Percentiles rank a stretch among this genome's conserved stretches.
These are phyloP conservation scores for Salvia sclarea DNA, from an alignment of 305 asterid genomes.

Conservation along the genomic window DNA sequence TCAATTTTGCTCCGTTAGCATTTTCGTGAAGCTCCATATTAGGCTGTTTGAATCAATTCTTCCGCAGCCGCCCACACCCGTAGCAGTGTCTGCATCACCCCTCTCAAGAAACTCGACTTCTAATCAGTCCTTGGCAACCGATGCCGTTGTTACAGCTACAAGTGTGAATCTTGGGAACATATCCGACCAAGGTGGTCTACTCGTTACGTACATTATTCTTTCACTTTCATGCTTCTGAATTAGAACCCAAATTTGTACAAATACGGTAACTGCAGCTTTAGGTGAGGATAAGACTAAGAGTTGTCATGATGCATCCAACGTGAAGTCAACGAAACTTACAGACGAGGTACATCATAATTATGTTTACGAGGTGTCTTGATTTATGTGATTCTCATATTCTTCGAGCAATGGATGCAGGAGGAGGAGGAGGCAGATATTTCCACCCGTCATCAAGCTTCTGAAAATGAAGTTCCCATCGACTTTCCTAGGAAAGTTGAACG, in stretches of 20 bases:
- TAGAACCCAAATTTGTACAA: slow-evolving; percentile 17
- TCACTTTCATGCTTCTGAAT: background rate
- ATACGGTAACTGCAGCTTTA: slow-evolving; percentile 31
- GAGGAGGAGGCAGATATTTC: slow-evolving; percentile 28
- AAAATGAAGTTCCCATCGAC: slow-evolving; percentile 36
- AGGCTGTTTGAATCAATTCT: slow-evolving; percentile 22
- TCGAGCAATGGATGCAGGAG: slow-evolving; percentile 41
- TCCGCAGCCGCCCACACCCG: slow-evolving; percentile 39
- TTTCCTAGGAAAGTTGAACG: slow-evolving; percentile 58
- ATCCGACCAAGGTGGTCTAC: slow-evolving; percentile 33
- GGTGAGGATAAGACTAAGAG: slow-evolving; percentile 32
- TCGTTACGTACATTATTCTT: slow-evolving; percentile 10
- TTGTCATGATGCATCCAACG: slow-evolving; percentile 28
- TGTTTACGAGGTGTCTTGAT: slow-evolving; percentile 10
- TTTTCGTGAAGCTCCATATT: slow-evolving; percentile 15
- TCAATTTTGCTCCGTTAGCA: background rate
- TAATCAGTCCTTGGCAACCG: slow-evolving; percentile 32
- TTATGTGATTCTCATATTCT: background rate
- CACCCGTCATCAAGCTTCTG: slow-evolving; percentile 26
- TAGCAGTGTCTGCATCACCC: slow-evolving; percentile 26
- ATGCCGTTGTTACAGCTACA: slow-evolving; percentile 36
- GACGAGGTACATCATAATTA: slow-evolving; percentile 52
- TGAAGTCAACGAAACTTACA: slow-evolving; percentile 28
- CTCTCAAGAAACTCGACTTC: slow-evolving; percentile 30
- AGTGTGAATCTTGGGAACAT: slow-evolving; percentile 26